Base-by-base conservation (phyloP, 2,329 filamentous ascomycete species). In the Curvularia verruculosa region DNA sequence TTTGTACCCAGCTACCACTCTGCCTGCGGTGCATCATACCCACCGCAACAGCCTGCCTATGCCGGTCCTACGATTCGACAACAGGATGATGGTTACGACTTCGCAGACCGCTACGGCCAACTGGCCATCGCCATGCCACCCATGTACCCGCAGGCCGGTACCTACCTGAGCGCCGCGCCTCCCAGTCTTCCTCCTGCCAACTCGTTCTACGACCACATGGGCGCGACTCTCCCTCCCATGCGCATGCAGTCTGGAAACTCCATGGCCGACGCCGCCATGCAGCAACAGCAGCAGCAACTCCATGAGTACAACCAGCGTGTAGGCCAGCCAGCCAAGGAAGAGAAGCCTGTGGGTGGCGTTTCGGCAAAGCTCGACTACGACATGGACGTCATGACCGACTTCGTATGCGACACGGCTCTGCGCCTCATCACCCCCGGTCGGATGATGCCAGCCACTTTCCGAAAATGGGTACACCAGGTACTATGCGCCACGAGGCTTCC, bases 281-380 rank as follows among this genome's bases (percentile, higher is more conserved):
- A 60, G 61, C 75, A 78, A 52, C 74, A 78, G 51, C 74, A 78
- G 53, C 77, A 79, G 60, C 75, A 78, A 46, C 71, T 75, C 51
- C 76, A 79, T 57, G 72, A 68, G 58, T 74, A 77, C 58, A 69
- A 52, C 60, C 75, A 79, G 62, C 76, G 69, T 48, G 59, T 63
- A n/a, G 64, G 75, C 48, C 75, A 77, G 55, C 74, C 75, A 49
- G 66, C 68, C 24, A 88, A 87, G 75, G 85, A 88, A 67, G 86
- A 88, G 66, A 88, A 87, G 75, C 79, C 85, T n/a, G 85, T 85
- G 53, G 92, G 93, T 75, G 93, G 93, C 69, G 93, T 97, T 37
- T 95, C 93, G 69, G 92, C 92, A 71, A 90, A 96, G 80, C 86
- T 97, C 78, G 93, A 96, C 82, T 97, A 97, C 77, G 92, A 96